Conservation (phyloP, 2,329 filamentous ascomycete genomes). For the Lachnellula occidentalis region DNA sequence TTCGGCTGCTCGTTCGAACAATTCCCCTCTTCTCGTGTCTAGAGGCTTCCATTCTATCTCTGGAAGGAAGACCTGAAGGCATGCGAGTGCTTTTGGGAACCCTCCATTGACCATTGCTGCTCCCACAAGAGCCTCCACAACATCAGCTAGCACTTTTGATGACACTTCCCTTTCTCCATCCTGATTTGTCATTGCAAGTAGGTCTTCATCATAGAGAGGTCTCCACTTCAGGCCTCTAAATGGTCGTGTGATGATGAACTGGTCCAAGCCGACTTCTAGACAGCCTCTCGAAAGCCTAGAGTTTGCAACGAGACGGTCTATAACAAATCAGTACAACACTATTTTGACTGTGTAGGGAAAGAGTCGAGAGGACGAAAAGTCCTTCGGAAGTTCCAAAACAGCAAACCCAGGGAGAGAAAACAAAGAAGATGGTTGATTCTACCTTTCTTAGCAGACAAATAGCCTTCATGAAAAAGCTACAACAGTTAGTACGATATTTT, state of each 20-base stretch:
- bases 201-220: constrained; percentile 52
- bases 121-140: constrained; percentile 80
- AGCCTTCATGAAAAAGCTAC: constrained; percentile 65
- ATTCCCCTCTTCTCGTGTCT: constrained; percentile 33
- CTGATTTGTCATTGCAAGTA: constrained; percentile 24
- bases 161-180: constrained; percentile 42
- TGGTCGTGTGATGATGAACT: constrained; percentile 61
- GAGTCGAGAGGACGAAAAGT: no score
- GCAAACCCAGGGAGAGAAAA: no score
- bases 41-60: constrained; percentile 51
- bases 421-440: no score
- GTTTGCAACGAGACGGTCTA: constrained; percentile 66
- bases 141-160: constrained; percentile 78
- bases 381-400: no score
- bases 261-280: constrained; percentile 57
- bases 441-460: constrained; percentile 59
- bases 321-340: no score
- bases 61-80: constrained; percentile 61
- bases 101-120: constrained; percentile 67
- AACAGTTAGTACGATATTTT: no score
- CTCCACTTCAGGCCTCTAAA: constrained; percentile 72
- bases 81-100: constrained; percentile 54
- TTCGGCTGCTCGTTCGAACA: constrained; percentile 40
- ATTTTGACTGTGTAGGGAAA: no score
- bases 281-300: constrained; percentile 63